Evolutionary conservation across 352 stramenopile species (phyloP).

Genomic region (Phytophthora meadii): DNA sequence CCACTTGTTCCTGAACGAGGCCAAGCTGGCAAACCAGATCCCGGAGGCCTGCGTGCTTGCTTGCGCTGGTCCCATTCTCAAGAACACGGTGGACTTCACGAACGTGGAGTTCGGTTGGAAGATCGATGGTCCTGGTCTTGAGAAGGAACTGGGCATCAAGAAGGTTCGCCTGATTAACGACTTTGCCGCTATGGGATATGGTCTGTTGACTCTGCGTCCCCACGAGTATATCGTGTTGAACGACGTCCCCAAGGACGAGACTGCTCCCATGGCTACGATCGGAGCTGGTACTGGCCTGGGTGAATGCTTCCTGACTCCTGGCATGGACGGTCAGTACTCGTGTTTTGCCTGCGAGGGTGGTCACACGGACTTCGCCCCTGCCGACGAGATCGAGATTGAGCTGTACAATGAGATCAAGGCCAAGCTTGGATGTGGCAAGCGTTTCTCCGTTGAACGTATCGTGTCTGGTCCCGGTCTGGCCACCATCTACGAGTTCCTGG

Average conservation of each 20-base stretch:
- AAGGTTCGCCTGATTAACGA: constrained; percentile 96
- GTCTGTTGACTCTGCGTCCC: constrained; percentile 93
- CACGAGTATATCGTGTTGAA: constrained; percentile 91
- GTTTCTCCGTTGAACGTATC: constrained; percentile 95
- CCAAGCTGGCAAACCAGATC: constrained; percentile 72
- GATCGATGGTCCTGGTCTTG: constrained; percentile 80
- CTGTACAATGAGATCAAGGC: constrained; percentile 82
- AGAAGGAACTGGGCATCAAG: constrained; percentile 81
- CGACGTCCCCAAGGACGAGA: constrained; percentile 65
- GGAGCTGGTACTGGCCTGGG: constrained; percentile 96
- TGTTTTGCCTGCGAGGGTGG: constrained; percentile 94
- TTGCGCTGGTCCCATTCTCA: constrained; percentile 78
- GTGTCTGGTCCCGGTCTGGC: constrained; percentile 94
- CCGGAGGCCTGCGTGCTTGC: constrained; percentile 73
- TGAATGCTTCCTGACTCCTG: constrained; percentile 95
- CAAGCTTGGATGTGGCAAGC: constrained; percentile 74
- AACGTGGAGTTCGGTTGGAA: constrained; percentile 93
- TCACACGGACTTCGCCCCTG: constrained; percentile 95
- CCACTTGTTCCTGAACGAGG: constrained; percentile 92
- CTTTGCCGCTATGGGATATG: constrained; percentile 97
- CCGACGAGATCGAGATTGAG: constrained; percentile 86
- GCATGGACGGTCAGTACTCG: constrained; percentile 83
- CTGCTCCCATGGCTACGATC: constrained; percentile 93
- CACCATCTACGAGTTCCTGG: constrained; percentile 97
- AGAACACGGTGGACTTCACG: constrained; percentile 90